Conservation (phyloP, 1,139 yeast genomes). For the Geotrichum bryndzae region DNA sequence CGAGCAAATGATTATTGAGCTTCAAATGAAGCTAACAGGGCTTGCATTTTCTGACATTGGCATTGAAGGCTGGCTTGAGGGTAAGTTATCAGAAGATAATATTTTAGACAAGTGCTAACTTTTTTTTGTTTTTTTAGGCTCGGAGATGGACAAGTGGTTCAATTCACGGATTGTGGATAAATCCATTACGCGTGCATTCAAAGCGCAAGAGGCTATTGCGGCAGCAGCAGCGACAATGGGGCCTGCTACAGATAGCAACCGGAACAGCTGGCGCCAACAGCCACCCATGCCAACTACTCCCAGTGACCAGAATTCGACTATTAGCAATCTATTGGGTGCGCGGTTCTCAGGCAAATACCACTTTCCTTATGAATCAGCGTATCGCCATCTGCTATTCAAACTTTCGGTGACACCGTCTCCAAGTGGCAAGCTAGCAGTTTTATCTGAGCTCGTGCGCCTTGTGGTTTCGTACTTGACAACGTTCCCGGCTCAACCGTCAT, state of each 20-base stretch:
- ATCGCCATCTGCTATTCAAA: slow-evolving; percentile 24
- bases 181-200: slow-evolving; percentile 3
- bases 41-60: slow-evolving; percentile 31
- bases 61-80: slow-evolving; percentile 27
- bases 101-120: slow-evolving; percentile 3
- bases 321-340: neutral
- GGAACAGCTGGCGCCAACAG: slow-evolving; percentile 7
- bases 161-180: slow-evolving; percentile 23
- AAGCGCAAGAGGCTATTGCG: neutral
- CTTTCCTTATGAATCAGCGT: slow-evolving; percentile 29
- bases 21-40: slow-evolving; percentile 30
- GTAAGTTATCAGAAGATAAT: slow-evolving; percentile 14
- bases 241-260: neutral
- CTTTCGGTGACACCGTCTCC: slow-evolving; percentile 31
- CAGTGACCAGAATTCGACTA: neutral
- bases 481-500: neutral
- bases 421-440: slow-evolving; percentile 28
- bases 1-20: slow-evolving; percentile 24
- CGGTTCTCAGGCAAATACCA: neutral
- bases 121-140: slow-evolving; percentile 19
- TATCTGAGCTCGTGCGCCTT: slow-evolving; percentile 29
- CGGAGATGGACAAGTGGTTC: slow-evolving; percentile 32
- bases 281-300: neutral
- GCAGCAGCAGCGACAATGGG: neutral
- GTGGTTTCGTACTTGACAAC: slow-evolving; percentile 25